Evolutionary conservation across 2,329 filamentous ascomycete genomes (phyloP), one percentile per base, ranked within the genome.

Genomic region (Ophiostoma ulmi): DNA sequence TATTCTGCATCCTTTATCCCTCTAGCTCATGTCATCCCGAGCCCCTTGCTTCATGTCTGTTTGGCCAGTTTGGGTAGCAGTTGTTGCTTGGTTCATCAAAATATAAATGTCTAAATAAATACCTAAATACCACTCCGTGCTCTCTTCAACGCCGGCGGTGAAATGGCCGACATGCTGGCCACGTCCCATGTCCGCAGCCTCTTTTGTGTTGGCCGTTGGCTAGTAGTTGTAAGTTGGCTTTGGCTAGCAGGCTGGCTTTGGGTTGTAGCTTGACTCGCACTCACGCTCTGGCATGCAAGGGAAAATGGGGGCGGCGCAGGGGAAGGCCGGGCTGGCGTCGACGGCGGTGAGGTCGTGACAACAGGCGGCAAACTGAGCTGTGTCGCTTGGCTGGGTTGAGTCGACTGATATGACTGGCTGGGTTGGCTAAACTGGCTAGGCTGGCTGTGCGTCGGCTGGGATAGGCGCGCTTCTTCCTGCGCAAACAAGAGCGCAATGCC

Each of bases 121-220:
- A 8, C 10, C 41, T 38, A 71, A 13, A 69, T 20, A 8, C 70
- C 68, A 8, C 61, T 72, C 35, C 67, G 38, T 3, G 71, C 67
- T 31, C 73, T 66, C 69, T 73, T 72, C 48, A 74, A 65, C 26
- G 70, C 55, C 11, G 73, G 73, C 17, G 73, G 73, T 36, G 72
- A 73, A 6, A 73, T 66, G 17, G 44, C 39, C n/a, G 72, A 63
- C 20, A 20, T 22, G 26, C 17, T 20, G 5, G 31, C 44, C 39
- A 38, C 68, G 10, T 69, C 70, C 66, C 52, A 61, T 13, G 26
- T 38, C 20, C 38, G 8, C 17, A 41, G 36, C 3, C 55, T 22
- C 36, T 63, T 61, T 22, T n/a, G 36, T 41, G 63, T 39, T 65
- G 61, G 26, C 3, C 35, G 61, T 13, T 64, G 61, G 58, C 58